These are phyloP conservation scores for Xylariaceae sp. DNA, from an alignment of 2,329 filamentous ascomycete species.

Conservation along the genomic window DNA sequence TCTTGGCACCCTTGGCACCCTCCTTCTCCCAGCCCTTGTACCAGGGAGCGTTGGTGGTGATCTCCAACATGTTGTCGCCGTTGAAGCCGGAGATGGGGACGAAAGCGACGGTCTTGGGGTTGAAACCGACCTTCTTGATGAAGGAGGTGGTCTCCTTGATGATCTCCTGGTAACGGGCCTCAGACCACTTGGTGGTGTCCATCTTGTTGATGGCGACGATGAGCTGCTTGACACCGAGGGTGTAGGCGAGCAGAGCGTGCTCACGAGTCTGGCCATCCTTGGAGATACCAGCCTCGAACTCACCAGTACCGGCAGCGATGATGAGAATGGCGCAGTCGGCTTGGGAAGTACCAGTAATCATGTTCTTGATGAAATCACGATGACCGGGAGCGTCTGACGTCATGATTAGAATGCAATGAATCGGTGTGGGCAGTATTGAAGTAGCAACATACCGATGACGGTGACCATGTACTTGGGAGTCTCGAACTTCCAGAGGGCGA, in stretches of 20 bases:
- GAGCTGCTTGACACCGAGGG: constrained; percentile 99
- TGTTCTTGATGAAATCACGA: constrained; percentile 99
- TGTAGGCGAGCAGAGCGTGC: constrained; percentile 99
- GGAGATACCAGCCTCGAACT: constrained; percentile 99
- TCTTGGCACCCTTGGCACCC: constrained; percentile 70
- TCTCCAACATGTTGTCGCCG: constrained; percentile 98
- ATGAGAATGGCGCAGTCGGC: constrained; percentile 99
- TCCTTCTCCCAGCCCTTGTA: constrained; percentile 99
- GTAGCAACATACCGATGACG: constrained; percentile 72
- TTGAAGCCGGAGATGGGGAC: constrained; percentile 99
- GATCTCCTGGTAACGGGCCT: constrained; percentile 96
- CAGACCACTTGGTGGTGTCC: constrained; percentile 98
- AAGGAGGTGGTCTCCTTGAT: constrained; percentile 99
- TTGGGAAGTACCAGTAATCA: constrained; percentile 99
- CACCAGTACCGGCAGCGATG: constrained; percentile 99
- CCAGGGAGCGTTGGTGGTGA: constrained; percentile 94
- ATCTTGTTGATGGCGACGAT: constrained; percentile 99
- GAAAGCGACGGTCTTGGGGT: constrained; percentile 98
- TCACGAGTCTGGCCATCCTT: constrained; percentile 99
- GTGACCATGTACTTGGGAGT: constrained; percentile 97
- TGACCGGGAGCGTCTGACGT: constrained; percentile 86
- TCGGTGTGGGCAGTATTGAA: background rate
- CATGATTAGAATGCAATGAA: constrained; percentile 3
- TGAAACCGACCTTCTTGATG: constrained; percentile 99
- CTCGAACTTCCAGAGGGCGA: constrained; percentile 99